Percentiles rank a stretch among this genome's conserved stretches.
Evolutionary conservation across 2,329 filamentous ascomycete species (phyloP).

Genomic region (Ophiobolus disseminans): DNA sequence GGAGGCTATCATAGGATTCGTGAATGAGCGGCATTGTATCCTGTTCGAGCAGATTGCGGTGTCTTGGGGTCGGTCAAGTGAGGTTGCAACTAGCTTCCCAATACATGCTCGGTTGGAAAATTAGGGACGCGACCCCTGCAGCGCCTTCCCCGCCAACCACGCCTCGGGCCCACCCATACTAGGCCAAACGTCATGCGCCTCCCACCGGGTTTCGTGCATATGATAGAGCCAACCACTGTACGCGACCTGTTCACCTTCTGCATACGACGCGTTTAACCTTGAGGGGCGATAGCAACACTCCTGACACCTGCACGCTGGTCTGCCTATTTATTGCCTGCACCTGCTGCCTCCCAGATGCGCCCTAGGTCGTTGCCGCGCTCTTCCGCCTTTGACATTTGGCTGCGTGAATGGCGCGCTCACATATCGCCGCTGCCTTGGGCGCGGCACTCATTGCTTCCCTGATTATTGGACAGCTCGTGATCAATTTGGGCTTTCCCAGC

Average conservation of each 20-base stretch:
- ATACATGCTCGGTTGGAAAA: constrained; percentile 13
- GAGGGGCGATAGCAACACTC: neutral
- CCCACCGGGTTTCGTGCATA: neutral
- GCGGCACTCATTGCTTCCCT: constrained; percentile 44
- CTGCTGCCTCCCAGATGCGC: constrained; percentile 11
- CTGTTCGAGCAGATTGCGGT: constrained; percentile 22
- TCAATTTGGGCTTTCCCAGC: constrained; percentile 43
- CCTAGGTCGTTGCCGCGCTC: constrained; percentile 15
- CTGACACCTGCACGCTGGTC: neutral
- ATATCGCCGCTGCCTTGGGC: constrained; percentile 47
- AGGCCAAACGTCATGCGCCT: constrained; percentile 24
- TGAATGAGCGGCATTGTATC: constrained; percentile 69
- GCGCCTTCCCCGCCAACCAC: constrained; percentile 18
- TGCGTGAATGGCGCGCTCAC: constrained; percentile 49
- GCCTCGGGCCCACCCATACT: constrained; percentile 6
- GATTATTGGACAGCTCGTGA: constrained; percentile 45
- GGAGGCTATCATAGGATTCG: constrained; percentile 78
- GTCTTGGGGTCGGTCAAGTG: constrained; percentile 14
- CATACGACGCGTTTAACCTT: constrained; percentile 3
- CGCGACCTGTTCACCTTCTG: constrained; percentile 5
- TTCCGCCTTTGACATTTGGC: constrained; percentile 25
- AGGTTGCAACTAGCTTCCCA: constrained; percentile 9
- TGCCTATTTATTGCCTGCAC: neutral
- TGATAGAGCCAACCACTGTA: neutral
- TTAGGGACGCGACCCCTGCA: constrained; percentile 15